These are phyloP conservation scores for Cercis canadensis DNA, from an alignment of 306 rosid genomes.

Conservation along the genomic window DNA sequence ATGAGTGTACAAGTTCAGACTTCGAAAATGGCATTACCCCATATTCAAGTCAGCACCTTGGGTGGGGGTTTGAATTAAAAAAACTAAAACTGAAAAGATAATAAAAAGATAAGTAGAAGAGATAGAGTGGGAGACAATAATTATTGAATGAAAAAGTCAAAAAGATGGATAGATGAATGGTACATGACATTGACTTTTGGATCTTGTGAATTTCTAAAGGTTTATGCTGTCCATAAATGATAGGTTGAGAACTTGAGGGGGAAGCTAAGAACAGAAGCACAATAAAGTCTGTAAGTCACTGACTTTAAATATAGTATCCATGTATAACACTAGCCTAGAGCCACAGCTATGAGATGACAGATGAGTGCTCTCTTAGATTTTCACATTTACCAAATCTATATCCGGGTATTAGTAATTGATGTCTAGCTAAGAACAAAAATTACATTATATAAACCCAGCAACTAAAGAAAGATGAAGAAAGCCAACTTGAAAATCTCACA, in stretches of 20 bases:
- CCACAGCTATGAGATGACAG: too few relatives aligned
- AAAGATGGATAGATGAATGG: conserved; percentile 31
- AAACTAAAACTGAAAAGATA: background rate
- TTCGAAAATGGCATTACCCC: conserved; percentile 20
- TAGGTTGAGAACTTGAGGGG: conserved; percentile 25
- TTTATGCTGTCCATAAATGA: conserved; percentile 30
- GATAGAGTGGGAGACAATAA: conserved; percentile 34
- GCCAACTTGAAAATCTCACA: too few relatives aligned
- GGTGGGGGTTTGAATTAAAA: background rate
- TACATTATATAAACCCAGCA: too few relatives aligned
- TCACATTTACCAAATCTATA: too few relatives aligned
- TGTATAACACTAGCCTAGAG: too few relatives aligned
- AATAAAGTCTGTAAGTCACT: too few relatives aligned
- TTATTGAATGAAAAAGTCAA: conserved; percentile 35
- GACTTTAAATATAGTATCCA: too few relatives aligned
- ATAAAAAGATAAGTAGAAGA: conserved; percentile 26
- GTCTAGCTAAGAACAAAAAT: too few relatives aligned
- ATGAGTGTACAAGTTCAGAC: conserved; percentile 9
- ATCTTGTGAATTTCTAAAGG: conserved; percentile 30
- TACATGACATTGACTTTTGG: conserved; percentile 41
- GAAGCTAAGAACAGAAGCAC: conserved; percentile 28
- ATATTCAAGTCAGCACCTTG: conserved; percentile 30
- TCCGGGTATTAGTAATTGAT: too few relatives aligned
- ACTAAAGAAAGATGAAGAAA: too few relatives aligned
- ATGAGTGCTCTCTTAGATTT: too few relatives aligned